These are phyloP conservation scores for Cryoendolithus antarcticus DNA, from an alignment of 2,329 filamentous ascomycete genomes.

Conservation along the genomic window DNA sequence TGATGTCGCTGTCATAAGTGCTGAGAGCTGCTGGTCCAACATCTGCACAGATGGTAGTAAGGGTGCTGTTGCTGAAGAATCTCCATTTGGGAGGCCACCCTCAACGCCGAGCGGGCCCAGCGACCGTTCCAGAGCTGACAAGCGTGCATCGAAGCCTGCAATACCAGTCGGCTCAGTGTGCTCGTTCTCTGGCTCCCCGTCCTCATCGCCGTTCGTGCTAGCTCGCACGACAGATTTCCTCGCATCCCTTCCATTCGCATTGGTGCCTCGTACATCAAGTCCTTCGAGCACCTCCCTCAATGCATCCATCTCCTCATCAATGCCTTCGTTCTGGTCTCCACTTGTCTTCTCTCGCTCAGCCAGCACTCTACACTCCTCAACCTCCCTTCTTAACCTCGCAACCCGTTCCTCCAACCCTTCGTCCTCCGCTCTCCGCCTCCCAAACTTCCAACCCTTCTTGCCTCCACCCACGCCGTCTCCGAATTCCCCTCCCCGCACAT, in stretches of 20 bases:
- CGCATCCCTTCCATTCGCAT: constrained; percentile 2
- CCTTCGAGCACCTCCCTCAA: constrained; percentile 62
- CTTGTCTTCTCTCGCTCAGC: constrained; percentile 31
- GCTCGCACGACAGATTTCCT: constrained; percentile 2
- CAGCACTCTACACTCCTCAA: constrained; percentile 45
- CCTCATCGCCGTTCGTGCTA: constrained; percentile 3
- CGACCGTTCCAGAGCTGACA: constrained; percentile 65
- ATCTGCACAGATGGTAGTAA: constrained; percentile 72
- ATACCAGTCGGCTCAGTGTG: constrained; percentile 40
- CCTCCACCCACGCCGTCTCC: constrained; percentile 78
- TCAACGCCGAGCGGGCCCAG: constrained; percentile 60
- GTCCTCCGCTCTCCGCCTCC: constrained; percentile 38
- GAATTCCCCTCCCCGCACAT: constrained; percentile 71
- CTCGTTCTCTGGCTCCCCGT: constrained; percentile 14
- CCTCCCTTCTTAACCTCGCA: constrained; percentile 68
- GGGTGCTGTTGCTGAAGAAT: constrained; percentile 44
- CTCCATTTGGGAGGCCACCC: constrained; percentile 48
- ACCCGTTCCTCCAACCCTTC: constrained; percentile 69
- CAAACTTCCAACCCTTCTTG: constrained; percentile 64
- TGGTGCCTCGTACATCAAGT: constrained; percentile 33
- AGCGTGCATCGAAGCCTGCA: constrained; percentile 74
- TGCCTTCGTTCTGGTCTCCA: constrained; percentile 28
- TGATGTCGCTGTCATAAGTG: constrained; percentile 56
- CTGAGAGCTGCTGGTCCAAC: constrained; percentile 67
- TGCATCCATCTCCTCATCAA: constrained; percentile 48